Evolutionary conservation across 176 grass and related monocot genomes (phyloP), one percentile per base, ranked within the genome.

Genomic region (Avena sativa): DNA sequence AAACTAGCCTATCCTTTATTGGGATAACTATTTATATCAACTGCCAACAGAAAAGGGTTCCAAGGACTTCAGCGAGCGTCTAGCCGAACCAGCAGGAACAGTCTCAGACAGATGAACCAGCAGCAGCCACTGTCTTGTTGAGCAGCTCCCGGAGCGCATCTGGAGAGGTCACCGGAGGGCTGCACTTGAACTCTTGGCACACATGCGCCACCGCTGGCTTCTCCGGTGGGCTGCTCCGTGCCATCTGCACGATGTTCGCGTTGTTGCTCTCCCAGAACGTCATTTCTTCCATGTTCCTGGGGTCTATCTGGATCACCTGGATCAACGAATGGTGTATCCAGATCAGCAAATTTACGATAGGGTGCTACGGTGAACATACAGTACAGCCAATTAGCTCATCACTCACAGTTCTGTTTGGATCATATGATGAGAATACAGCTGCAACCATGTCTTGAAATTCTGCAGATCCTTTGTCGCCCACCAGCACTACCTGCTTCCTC

Each of bases 401-500:
- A 88, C 88, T 91, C 84, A 98, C 96, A 5, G 90, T 95, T 94
- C 88, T 95, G 70, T 96, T 95, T 32, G 93, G 91, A 83, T 98
- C 93, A 1, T 96, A 98, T 80, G 90, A 88, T 2, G 90, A 88
- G 89, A 94, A 94, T 9, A 72, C 51, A 43, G 92, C 84, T 30
- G 51, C 66, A 59, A 88, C 81, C 93, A 96, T 92, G 76, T 92
- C 85, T 74, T 66, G 78, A 57, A 91, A 94, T 52, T 94, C 82
- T 6, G 89, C 20, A 70, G 88, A 93, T 73, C 63, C 86, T 82
- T 96, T 96, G 10, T 90, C 73, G 30, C 96, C 96, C 44, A 96
- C 89, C 48, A 98, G 76, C 15, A 96, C 90, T 15, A 98, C 92
- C 65, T 96, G 93, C 76, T 96, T 98, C 90, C 93, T 94, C 0